phyloP scores from a whole-genome alignment of 805 yeast species.

The Pichia rugopelliculosa region DNA sequence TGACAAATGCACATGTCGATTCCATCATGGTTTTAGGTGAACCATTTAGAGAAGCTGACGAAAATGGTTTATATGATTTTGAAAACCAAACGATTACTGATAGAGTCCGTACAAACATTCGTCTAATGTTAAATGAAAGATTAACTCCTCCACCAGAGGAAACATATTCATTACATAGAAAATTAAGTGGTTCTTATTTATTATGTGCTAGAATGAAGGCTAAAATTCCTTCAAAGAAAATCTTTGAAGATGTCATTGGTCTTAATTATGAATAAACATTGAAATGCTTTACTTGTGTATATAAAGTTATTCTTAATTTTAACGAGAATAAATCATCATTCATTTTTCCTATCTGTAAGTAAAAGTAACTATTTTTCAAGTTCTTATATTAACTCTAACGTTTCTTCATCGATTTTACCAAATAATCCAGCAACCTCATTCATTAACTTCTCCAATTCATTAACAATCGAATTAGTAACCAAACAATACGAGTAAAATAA shows the following conservation, averaged over 20 bases:
- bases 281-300: background rate
- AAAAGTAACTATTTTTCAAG: no score
- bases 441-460: conserved; percentile 55
- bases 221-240: conserved; percentile 66
- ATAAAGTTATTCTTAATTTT: background rate
- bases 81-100: conserved; percentile 85
- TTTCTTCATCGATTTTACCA: conserved; percentile 61
- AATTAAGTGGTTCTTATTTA: conserved; percentile 88
- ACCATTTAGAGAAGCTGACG: conserved; percentile 61
- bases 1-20: conserved; percentile 90
- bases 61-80: conserved; percentile 59
- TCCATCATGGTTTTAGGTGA: conserved; percentile 88
- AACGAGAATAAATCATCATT: no score
- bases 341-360: no score
- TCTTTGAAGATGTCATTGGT: conserved; percentile 74
- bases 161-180: conserved; percentile 92
- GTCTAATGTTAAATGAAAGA: conserved; percentile 85
- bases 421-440: conserved; percentile 47
- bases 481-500: conserved; percentile 67
- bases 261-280: conserved; percentile 24
- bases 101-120: conserved; percentile 80
- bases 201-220: conserved; percentile 84
- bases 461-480: conserved; percentile 60
- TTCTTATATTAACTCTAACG: conserved; percentile 34
- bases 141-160: conserved; percentile 97